Evolutionary conservation across 2,329 filamentous ascomycete species (phyloP).

Genomic region (Ceratocystis lukuohia): DNA sequence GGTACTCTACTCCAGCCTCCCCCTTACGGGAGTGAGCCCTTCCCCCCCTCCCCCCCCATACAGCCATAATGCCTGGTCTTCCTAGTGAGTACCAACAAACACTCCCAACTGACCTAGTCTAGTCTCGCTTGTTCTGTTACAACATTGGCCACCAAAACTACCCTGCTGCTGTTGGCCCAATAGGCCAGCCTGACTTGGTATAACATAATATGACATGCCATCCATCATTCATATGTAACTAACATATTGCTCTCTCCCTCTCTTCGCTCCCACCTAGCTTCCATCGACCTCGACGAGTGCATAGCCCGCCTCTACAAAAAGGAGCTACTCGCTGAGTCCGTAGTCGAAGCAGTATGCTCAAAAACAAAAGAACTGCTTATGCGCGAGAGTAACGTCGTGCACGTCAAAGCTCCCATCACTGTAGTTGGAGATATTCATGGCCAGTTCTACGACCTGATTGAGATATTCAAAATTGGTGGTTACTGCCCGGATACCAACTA

Average conservation of each 20-base stretch:
- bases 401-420: slow-evolving; percentile 87
- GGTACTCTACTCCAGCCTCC: not conserved
- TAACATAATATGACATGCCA: not conserved
- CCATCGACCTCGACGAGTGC: slow-evolving; percentile 96
- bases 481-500: slow-evolving; percentile 98
- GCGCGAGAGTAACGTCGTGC: slow-evolving; percentile 99
- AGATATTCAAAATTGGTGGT: slow-evolving; percentile 97
- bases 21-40: not conserved
- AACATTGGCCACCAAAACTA: not conserved
- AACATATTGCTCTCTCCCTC: not conserved
- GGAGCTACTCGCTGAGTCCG: slow-evolving; percentile 89
- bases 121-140: not conserved
- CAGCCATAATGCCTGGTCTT: slow-evolving; percentile 17
- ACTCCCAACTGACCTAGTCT: not conserved
- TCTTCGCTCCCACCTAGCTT: slow-evolving; percentile 41
- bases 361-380: slow-evolving; percentile 98
- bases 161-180: not conserved
- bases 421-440: slow-evolving; percentile 98
- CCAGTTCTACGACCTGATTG: slow-evolving; percentile 97
- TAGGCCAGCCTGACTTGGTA: no score
- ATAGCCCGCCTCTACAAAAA: slow-evolving; percentile 94
- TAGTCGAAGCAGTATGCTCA: slow-evolving; percentile 97
- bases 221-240: not conserved
- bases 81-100: slow-evolving; percentile 12
- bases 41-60: not conserved